A percentile compares a stretch with the other conserved stretches of the same genome.
phyloP scores from a whole-genome alignment of 2,329 filamentous ascomycete genomes.

The Knoxdaviesia capensis region DNA sequence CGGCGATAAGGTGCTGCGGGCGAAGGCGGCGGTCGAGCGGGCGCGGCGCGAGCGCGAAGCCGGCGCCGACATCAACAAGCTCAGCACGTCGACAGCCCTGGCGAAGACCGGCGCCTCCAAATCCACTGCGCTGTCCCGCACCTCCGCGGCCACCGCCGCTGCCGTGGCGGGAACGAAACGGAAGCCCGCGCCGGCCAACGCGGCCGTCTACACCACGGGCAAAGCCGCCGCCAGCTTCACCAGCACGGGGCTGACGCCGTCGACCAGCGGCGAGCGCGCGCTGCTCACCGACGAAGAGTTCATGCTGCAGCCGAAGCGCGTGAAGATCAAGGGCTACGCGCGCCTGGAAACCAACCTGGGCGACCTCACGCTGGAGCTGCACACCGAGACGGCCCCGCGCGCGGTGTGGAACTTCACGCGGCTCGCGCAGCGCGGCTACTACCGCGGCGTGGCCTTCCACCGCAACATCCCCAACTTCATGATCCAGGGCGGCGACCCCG shows the following conservation, averaged over 20 bases:
- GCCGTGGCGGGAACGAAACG: conserved; percentile 25
- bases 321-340: conserved; percentile 82
- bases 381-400: conserved; percentile 76
- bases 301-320: conserved; percentile 75
- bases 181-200: conserved; percentile 54
- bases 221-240: conserved; percentile 87
- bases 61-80: conserved; percentile 31
- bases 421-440: conserved; percentile 77
- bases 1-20: conserved; percentile 66
- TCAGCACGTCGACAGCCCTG: conserved; percentile 21
- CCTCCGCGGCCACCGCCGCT: background rate
- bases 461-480: conserved; percentile 92
- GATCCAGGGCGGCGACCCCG: conserved; percentile 92
- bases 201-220: conserved; percentile 77
- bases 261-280: conserved; percentile 73
- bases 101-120: conserved; percentile 12
- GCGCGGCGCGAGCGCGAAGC: conserved; percentile 56
- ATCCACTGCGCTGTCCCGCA: background rate
- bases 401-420: conserved; percentile 96
- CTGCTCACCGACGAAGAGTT: conserved; percentile 86
- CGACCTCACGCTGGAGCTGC: conserved; percentile 70
- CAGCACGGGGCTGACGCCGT: conserved; percentile 78
- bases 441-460: conserved; percentile 68
- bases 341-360: conserved; percentile 75
- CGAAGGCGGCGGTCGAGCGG: conserved; percentile 84